Evolutionary conservation across 1,139 yeast species (phyloP).

Genomic region (Kurtzmaniella quercitrusa): DNA sequence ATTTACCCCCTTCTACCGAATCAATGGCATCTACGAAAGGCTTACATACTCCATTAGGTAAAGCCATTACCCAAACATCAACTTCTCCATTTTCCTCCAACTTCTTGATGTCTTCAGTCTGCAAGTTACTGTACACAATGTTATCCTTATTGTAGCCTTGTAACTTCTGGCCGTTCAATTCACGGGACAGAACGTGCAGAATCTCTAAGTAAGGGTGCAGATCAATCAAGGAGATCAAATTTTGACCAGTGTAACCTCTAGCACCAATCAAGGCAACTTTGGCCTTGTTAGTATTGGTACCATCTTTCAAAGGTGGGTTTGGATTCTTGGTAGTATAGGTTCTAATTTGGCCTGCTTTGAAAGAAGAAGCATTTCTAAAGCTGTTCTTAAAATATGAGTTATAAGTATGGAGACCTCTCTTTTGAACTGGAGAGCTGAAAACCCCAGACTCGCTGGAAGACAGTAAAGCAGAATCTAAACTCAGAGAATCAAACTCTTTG

Average conservation of each 20-base stretch:
- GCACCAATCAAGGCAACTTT: conserved; percentile 96
- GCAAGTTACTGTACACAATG: conserved; percentile 78
- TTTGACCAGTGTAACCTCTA: conserved; percentile 96
- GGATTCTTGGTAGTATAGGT: conserved; percentile 40
- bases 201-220: conserved; percentile 83
- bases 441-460: conserved; percentile 40
- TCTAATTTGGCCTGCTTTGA: conserved; percentile 9
- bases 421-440: conserved; percentile 34
- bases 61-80: conserved; percentile 98
- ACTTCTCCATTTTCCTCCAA: conserved; percentile 75
- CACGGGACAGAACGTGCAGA: conserved; percentile 94
- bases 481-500: conserved; percentile 50
- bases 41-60: conserved; percentile 96
- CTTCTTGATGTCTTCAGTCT: conserved; percentile 76
- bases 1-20: conserved; percentile 50
- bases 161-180: conserved; percentile 80
- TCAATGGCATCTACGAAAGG: conserved; percentile 96
- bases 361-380: conserved; percentile 16
- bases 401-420: conserved; percentile 35
- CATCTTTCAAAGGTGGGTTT: conserved; percentile 65
- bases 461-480: conserved; percentile 34
- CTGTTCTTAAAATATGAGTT: conserved; percentile 16
- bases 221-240: conserved; percentile 80
- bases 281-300: conserved; percentile 55
- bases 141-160: conserved; percentile 82